These are phyloP conservation scores for Tagetes patula DNA, from an alignment of 129 eudicot genomes.

Conservation along the genomic window DNA sequence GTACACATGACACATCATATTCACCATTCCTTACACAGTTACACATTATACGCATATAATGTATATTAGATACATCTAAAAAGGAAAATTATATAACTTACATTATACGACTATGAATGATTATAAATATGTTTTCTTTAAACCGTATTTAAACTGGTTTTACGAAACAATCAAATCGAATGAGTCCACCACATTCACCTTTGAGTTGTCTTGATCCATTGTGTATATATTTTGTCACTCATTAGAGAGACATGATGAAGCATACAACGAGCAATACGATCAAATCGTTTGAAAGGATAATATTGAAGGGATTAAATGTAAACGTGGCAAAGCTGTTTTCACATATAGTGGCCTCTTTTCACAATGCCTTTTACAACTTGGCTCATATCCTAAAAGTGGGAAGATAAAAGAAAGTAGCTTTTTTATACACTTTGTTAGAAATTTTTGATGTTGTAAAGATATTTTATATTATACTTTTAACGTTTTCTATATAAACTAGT, in stretches of 20 bases:
- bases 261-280: constrained; percentile 27
- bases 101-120: not conserved
- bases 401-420: constrained; percentile 21
- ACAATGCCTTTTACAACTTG: not conserved
- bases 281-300: constrained; percentile 19
- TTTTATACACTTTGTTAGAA: not conserved
- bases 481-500: too few relatives aligned
- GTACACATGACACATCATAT: not conserved
- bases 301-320: not conserved
- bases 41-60: not conserved
- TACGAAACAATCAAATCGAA: not conserved
- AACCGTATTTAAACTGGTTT: not conserved
- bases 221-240: constrained; percentile 20
- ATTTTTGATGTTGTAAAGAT: not conserved
- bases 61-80: not conserved
- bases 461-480: not conserved
- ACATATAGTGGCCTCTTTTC: constrained; percentile 29
- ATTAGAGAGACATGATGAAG: constrained; percentile 30
- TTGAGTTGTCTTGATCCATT: constrained; percentile 30
- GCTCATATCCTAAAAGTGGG: constrained; percentile 3
- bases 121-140: not conserved
- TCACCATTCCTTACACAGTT: too few relatives aligned
- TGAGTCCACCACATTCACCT: constrained; percentile 13
- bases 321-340: constrained; percentile 36
- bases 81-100: not conserved